Evolutionary conservation across 805 yeast genomes (phyloP), one percentile per base, ranked within the genome.

Genomic region (Candida caryicola): DNA sequence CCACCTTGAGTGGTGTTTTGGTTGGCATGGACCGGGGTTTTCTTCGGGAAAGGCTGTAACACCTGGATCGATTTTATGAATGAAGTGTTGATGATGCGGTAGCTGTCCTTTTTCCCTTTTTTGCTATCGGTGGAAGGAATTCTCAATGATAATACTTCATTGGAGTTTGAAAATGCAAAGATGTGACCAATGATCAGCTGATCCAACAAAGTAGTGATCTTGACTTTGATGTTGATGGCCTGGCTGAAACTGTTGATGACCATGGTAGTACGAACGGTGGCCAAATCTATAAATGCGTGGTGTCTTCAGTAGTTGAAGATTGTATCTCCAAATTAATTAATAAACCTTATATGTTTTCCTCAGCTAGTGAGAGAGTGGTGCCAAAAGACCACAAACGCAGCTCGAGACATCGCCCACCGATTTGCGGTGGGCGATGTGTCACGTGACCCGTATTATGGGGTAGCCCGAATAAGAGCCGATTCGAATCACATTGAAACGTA

Each of bases 171-270:
- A 55, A 75, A 81, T 7, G 88, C 73, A 55, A 79, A 81, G 27
- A 85, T 71, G 23, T 71, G 63, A 1, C 93, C 95, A n/a, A 69
- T 66, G 36, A 79, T 66, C 6, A 67, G 66, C 18, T 72, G 69
- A 51, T 82, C 87, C 32, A 79, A 62, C 5, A 74, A 62, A 35
- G 85, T 85, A 9, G 76, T 73, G 36, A 84, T 66, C 52, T 70
- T 77, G 41, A 85, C 85, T 50, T 79, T 59, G 29, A 57, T 30
- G 41, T 52, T 51, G 31, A 50, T 33, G 7, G 46, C 39, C 34
- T 53, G 56, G 21, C 47, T 49, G n/a, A 49, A 43, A 35, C 36
- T 41, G 23, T 36, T 46, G 41, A 47, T 31, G 6, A 35, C 25
- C 42, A 41, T 41, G 21, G 23, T 8, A 29, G 13, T 23, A n/a